Evolutionary conservation across 768 basidiomycete genomes (phyloP), one percentile per base, ranked within the genome.

Genomic region (Cyclocybe cylindracea): DNA sequence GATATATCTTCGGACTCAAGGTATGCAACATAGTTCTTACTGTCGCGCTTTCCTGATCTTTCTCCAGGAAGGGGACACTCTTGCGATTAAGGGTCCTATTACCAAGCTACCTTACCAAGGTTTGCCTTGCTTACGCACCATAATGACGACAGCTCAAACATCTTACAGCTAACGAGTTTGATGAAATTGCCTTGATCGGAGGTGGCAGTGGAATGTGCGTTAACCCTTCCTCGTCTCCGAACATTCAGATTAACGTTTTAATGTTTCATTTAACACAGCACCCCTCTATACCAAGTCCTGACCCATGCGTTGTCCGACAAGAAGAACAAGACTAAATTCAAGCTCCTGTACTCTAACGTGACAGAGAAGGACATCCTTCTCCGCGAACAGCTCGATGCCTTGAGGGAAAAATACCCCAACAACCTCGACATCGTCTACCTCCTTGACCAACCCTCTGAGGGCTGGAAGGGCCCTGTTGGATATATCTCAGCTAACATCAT

Each of bases 151-250:
- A 16, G 48, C 50, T 56, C 35, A 46, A 44, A 32, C 43, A 43
- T 35, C 54, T 45, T n/a, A 42, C 57, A 92, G 90, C 77, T 57
- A 91, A 92, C 67, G 83, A 93, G 67, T 86, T 88, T 46, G 90
- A 94, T 16, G 77, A 94, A 59, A 86, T 97, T 48, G 89, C 87
- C 10, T 77, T 95, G 61, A 91, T 98, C 61, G 92, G 91, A 33
- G 97, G 97, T 47, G 97, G 97, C 48, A 89, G 85, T 58, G 97
- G 97, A 66, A 93, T 98, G 87, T 89, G 61, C 61, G 85, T 72
- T 33, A 42, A 46, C 37, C 39, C 47, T 43, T 39, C 18, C 39
- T 31, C 33, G 36, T 37, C 46, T 42, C 24, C 33, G 39, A 6
- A 19, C 34, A 13, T 33, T 38, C 33, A 31, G 39, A 42, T 24